These are phyloP conservation scores for Boletus subluridellus DNA, from an alignment of 1,284 basidiomycete species.

Conservation along the genomic window DNA sequence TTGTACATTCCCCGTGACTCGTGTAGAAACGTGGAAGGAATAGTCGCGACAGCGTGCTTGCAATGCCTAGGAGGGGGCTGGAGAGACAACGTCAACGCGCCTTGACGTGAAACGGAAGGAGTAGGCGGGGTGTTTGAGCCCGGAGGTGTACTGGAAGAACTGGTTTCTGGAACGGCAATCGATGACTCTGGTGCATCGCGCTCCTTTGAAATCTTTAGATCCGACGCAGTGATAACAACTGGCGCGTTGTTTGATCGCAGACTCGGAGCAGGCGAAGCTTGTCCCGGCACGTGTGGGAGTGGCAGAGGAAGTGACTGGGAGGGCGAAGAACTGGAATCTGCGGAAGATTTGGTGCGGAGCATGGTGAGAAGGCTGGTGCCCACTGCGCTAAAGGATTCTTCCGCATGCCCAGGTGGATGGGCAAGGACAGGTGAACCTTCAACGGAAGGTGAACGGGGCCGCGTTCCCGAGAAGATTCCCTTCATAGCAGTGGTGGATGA, in stretches of 20 bases:
- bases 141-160: slow-evolving; percentile 18
- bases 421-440: slow-evolving; percentile 34
- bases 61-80: slow-evolving; percentile 60
- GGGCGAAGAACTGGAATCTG: slow-evolving; percentile 26
- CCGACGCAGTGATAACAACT: slow-evolving; percentile 32
- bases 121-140: slow-evolving; percentile 11
- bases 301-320: slow-evolving; percentile 24
- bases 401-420: slow-evolving; percentile 23
- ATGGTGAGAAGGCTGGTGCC: slow-evolving; percentile 54
- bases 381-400: slow-evolving; percentile 53
- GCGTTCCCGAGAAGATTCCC: slow-evolving; percentile 51
- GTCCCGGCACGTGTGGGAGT: slow-evolving; percentile 17
- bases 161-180: slow-evolving; percentile 16
- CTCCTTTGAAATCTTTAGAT: slow-evolving; percentile 56
- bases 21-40: background rate
- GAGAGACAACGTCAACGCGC: slow-evolving; percentile 42
- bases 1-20: slow-evolving; percentile 27
- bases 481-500: slow-evolving; percentile 40
- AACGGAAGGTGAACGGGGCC: slow-evolving; percentile 57
- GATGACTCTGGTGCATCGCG: slow-evolving; percentile 28
- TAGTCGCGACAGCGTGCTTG: slow-evolving; percentile 33
- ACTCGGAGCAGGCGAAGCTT: slow-evolving; percentile 32
- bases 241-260: slow-evolving; percentile 25
- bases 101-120: slow-evolving; percentile 14
- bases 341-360: slow-evolving; percentile 43